Conservation (phyloP, 176 grass and related monocot genomes). For the Ananas comosus region DNA sequence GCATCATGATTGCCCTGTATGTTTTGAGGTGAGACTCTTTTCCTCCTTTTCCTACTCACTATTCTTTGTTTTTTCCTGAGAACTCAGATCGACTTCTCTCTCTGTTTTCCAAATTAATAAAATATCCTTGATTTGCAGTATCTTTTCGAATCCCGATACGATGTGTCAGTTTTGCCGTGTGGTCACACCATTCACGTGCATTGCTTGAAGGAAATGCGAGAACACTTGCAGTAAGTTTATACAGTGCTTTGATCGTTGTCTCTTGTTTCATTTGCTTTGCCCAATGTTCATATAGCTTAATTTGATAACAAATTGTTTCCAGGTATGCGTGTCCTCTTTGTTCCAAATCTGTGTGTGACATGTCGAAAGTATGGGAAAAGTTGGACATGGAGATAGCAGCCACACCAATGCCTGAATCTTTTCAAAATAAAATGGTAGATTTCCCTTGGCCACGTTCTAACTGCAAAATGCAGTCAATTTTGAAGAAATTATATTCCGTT, state of each 20-base stretch:
- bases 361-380: slow-evolving; percentile 92
- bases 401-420: slow-evolving; percentile 42
- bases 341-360: slow-evolving; percentile 94
- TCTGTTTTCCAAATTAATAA: not conserved
- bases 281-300: not conserved
- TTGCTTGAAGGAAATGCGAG: slow-evolving; percentile 86
- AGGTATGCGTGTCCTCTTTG: slow-evolving; percentile 90
- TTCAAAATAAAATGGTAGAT: slow-evolving; percentile 58
- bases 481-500: no score
- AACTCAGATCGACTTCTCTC: not conserved
- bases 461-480: no score
- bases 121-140: slow-evolving; percentile 30
- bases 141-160: slow-evolving; percentile 77
- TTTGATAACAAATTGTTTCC: not conserved
- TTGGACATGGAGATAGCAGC: slow-evolving; percentile 66
- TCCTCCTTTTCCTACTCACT: not conserved
- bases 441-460: not conserved
- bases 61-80: not conserved
- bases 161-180: slow-evolving; percentile 60
- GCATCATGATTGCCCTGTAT: slow-evolving; percentile 98
- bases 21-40: slow-evolving; percentile 60
- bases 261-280: not conserved
- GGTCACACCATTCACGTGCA: slow-evolving; percentile 87
- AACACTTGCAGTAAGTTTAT: slow-evolving; percentile 69
- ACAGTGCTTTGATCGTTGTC: not conserved